These are phyloP conservation scores for Kluyveromyces marxianus DNA, from an alignment of 1,139 yeast genomes.

Conservation along the genomic window DNA sequence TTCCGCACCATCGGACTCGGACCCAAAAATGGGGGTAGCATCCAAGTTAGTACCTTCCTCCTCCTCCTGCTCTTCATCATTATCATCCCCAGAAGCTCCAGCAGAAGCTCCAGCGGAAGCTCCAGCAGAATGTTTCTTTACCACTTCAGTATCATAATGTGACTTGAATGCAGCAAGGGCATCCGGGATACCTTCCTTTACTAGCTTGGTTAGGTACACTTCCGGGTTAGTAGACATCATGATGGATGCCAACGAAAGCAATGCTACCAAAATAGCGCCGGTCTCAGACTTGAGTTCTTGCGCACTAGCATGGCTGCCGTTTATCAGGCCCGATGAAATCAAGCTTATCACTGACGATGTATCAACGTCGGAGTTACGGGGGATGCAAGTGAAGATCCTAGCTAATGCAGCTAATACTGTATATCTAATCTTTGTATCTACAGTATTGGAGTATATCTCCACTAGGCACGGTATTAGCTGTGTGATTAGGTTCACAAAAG, in stretches of 20 bases:
- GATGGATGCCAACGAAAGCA: conserved; percentile 43
- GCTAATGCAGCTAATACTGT: conserved; percentile 50
- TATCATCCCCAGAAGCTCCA: conserved; percentile 18
- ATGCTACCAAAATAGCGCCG: conserved; percentile 43
- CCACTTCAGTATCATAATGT: conserved; percentile 5
- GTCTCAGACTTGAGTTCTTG: conserved; percentile 24
- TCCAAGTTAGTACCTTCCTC: not conserved
- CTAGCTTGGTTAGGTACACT: conserved; percentile 43
- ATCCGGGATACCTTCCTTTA: conserved; percentile 68
- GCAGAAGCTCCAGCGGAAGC: not conserved
- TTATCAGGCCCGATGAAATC: conserved; percentile 66
- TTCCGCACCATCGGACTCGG: conserved; percentile 12
- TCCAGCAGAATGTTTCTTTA: conserved; percentile 11
- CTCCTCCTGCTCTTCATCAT: conserved; percentile 18
- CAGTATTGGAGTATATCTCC: conserved; percentile 67
- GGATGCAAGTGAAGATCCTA: conserved; percentile 36
- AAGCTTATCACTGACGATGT: conserved; percentile 37
- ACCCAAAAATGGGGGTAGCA: conserved; percentile 7
- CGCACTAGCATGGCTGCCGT: conserved; percentile 33
- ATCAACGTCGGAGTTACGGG: conserved; percentile 18
- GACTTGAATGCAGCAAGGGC: conserved; percentile 10
- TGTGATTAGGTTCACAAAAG: conserved; percentile 38
- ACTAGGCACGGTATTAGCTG: conserved; percentile 54
- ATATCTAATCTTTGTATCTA: conserved; percentile 60
- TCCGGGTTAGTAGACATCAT: conserved; percentile 42